Evolutionary conservation across 805 yeast species (phyloP), one percentile per base, ranked within the genome.

Genomic region (Clavispora carvajalis): DNA sequence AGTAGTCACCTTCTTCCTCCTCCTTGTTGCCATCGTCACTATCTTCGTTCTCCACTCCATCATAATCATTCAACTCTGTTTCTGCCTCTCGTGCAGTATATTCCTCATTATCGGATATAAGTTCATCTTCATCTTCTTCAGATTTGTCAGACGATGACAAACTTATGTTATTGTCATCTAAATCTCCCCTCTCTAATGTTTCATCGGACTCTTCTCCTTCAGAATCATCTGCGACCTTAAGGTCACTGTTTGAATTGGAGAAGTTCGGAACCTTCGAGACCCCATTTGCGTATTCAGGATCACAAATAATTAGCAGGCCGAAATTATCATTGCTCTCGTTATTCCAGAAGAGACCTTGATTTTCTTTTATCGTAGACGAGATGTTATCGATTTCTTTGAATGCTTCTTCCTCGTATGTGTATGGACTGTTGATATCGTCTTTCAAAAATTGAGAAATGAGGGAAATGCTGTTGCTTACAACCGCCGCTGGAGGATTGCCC

Each of bases 401-500:
- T 0, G 80, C 75, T 45, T 77, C 80, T 15, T 67, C 73, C 48
- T 82, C 88, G 48, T 80, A 63, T 18, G 77, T 67, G 47, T 79
- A 66, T 4, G 80, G 73, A 53, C 83, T 88, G 36, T 72, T 74
- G 13, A 84, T 63, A 55, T 84, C 93, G 58, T 84, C 91, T 37
- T 72, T 75, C 53, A 84, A 50, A 48, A 84, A 84, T 44, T 74
- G 77, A 4, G 75, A 63, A 35, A 84, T 69, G 49, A 76, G 61
- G 1, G 82, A 71, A 18, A 84, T 77, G 50, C 76, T 77, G 34
- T 76, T 73, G 58, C 65, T 60, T 18, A 62, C 48, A 13, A 52
- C 46, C 1, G 52, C 46, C 5, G 35, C 41, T 13, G 25, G 45
- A 3, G 34, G 29, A 13, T 37, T 38, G 9, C 40, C 42, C 6